These are phyloP conservation scores for Wickerhamomyces strasburgensis DNA, from an alignment of 805 yeast genomes.

Conservation along the genomic window DNA sequence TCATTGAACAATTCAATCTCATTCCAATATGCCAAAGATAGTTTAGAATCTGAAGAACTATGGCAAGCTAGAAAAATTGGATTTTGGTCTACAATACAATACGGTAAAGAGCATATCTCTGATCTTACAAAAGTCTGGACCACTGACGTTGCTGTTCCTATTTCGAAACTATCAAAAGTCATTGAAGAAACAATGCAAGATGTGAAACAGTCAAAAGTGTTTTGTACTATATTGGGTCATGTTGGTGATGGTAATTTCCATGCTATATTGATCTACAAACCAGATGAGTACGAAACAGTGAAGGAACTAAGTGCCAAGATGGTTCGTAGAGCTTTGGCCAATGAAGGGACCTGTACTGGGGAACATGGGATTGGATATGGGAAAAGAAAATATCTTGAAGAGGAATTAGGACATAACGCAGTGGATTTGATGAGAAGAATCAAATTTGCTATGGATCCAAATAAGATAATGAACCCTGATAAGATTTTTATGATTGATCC, in stretches of 20 bases:
- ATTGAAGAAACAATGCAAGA: conserved; percentile 59
- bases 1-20: conserved; percentile 43
- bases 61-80: conserved; percentile 74
- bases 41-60: conserved; percentile 54
- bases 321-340: conserved; percentile 57
- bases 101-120: conserved; percentile 45
- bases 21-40: conserved; percentile 53
- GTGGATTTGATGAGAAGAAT: conserved; percentile 68
- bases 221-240: conserved; percentile 68
- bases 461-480: conserved; percentile 70
- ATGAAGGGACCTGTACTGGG: conserved; percentile 82
- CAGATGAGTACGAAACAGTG: conserved; percentile 43
- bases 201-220: conserved; percentile 45
- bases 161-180: conserved; percentile 57
- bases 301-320: conserved; percentile 53
- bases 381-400: conserved; percentile 53
- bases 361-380: conserved; percentile 85
- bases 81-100: conserved; percentile 58
- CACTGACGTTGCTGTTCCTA: conserved; percentile 80
- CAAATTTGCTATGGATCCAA: conserved; percentile 70
- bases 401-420: conserved; percentile 64
- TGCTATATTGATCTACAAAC: conserved; percentile 54
- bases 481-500: conserved; percentile 71
- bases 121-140: conserved; percentile 57
- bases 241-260: conserved; percentile 85